Percentiles rank a stretch among this genome's conserved stretches.
These are phyloP conservation scores for Pestalotiopsis sp. DNA, from an alignment of 2,329 filamentous ascomycete genomes.

Conservation along the genomic window DNA sequence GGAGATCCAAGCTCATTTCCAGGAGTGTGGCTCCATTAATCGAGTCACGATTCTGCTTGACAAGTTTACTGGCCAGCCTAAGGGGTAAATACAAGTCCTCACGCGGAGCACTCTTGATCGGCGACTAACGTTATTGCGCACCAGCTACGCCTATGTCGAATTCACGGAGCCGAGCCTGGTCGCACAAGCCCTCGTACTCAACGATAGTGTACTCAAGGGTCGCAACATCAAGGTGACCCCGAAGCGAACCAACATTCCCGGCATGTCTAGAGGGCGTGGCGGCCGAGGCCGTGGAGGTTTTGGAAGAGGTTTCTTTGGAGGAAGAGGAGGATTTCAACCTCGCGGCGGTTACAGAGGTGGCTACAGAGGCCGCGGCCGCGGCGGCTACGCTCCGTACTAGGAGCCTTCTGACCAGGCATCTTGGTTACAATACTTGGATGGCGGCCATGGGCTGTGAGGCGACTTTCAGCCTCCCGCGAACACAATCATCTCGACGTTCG, in stretches of 20 bases:
- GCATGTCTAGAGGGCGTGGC: slow-evolving; percentile 78
- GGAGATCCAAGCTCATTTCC: slow-evolving; percentile 98
- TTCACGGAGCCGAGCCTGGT: slow-evolving; percentile 94
- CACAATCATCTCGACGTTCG: neutral
- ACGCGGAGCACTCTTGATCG: slow-evolving; percentile 1
- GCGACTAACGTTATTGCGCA: slow-evolving; percentile 2
- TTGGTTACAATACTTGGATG: slow-evolving; percentile 4
- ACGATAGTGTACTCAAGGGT: slow-evolving; percentile 94
- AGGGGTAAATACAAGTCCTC: slow-evolving; percentile 70
- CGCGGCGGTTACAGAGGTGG: slow-evolving; percentile 64
- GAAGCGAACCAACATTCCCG: slow-evolving; percentile 95
- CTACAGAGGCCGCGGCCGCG: slow-evolving; percentile 59
- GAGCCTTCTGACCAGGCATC: slow-evolving; percentile 15
- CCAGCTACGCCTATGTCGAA: slow-evolving; percentile 97
- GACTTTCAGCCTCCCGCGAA: neutral
- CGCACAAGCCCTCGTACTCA: slow-evolving; percentile 89
- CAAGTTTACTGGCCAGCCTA: slow-evolving; percentile 99
- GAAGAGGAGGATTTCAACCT: slow-evolving; percentile 49
- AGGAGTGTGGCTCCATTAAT: slow-evolving; percentile 96
- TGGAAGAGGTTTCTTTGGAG: slow-evolving; percentile 54
- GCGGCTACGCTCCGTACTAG: slow-evolving; percentile 68
- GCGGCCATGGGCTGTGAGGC: neutral
- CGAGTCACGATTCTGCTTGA: slow-evolving; percentile 95
- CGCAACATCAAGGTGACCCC: slow-evolving; percentile 93
- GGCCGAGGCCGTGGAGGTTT: slow-evolving; percentile 51